A percentile compares a stretch with the other conserved stretches of the same genome.
Conservation (phyloP, 352 stramenopile species). For the Blastocystis hominis region DNA sequence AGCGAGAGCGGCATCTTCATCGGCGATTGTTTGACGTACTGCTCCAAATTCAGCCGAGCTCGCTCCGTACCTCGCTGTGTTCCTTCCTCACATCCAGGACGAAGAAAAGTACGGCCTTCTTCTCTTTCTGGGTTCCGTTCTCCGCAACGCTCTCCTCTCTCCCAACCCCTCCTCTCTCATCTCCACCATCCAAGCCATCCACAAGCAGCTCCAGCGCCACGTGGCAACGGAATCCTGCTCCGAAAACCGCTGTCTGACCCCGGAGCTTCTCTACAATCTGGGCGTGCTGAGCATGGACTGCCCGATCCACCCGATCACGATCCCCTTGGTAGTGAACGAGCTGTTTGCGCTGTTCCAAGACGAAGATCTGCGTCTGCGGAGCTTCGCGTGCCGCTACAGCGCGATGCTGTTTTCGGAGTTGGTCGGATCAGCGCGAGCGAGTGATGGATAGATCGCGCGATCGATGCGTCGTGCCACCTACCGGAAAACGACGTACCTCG, state of each 20-base stretch:
- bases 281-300: background rate
- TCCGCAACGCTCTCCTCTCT: background rate
- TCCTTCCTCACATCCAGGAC: background rate
- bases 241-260: background rate
- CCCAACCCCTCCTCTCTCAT: background rate
- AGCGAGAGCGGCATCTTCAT: slow-evolving; percentile 40
- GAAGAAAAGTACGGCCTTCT: slow-evolving; percentile 6
- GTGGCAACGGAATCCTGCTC: background rate
- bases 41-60: slow-evolving; percentile 18
- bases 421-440: background rate
- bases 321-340: slow-evolving; percentile 31
- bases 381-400: slow-evolving; percentile 19
- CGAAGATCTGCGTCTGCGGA: background rate
- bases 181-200: background rate
- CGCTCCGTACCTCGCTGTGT: background rate
- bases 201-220: slow-evolving; percentile 4
- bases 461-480: background rate
- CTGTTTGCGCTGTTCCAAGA: background rate
- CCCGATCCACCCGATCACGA: background rate
- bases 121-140: background rate
- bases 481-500: background rate
- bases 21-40: background rate
- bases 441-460: background rate
- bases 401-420: slow-evolving; percentile 35
- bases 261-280: slow-evolving; percentile 6